Percentiles rank a stretch among this genome's conserved stretches.
phyloP scores from a whole-genome alignment of 148 eudicot genomes.

The Amaranthus palmeri region DNA sequence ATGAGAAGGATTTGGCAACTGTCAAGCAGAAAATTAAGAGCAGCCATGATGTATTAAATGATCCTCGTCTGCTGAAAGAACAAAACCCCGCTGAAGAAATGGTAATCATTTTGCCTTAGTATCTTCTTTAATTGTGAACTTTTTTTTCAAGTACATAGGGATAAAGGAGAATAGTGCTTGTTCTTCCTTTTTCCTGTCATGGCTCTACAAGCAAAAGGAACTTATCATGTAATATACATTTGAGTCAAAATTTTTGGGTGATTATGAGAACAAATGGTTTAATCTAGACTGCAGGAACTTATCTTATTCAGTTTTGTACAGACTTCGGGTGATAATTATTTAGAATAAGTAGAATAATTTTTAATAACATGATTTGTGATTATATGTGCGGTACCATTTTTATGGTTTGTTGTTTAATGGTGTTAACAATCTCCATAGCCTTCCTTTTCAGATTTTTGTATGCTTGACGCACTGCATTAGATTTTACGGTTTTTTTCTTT shows the following conservation, averaged over 20 bases:
- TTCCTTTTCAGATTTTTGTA: neutral
- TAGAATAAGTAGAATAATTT: neutral
- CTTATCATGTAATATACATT: neutral
- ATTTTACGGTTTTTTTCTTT: neutral
- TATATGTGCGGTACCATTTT: neutral
- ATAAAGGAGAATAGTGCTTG: neutral
- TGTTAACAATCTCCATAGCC: neutral
- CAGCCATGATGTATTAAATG: slow-evolving; percentile 94
- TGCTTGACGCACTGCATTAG: neutral
- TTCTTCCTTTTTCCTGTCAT: neutral
- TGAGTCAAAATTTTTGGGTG: neutral
- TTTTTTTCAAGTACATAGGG: neutral
- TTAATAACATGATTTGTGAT: neutral
- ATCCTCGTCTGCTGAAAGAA: slow-evolving; percentile 89
- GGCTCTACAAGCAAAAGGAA: neutral
- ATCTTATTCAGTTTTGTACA: neutral
- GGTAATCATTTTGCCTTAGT: slow-evolving; percentile 35
- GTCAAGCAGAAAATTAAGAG: slow-evolving; percentile 78
- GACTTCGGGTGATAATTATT: neutral
- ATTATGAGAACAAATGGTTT: neutral
- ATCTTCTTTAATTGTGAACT: neutral
- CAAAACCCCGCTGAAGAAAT: slow-evolving; percentile 37
- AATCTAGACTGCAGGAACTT: neutral
- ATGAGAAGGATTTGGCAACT: slow-evolving; percentile 68
- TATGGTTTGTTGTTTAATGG: neutral